Base-by-base conservation (phyloP, 139 green algal genomes). In the Nannochloris sp. region DNA sequence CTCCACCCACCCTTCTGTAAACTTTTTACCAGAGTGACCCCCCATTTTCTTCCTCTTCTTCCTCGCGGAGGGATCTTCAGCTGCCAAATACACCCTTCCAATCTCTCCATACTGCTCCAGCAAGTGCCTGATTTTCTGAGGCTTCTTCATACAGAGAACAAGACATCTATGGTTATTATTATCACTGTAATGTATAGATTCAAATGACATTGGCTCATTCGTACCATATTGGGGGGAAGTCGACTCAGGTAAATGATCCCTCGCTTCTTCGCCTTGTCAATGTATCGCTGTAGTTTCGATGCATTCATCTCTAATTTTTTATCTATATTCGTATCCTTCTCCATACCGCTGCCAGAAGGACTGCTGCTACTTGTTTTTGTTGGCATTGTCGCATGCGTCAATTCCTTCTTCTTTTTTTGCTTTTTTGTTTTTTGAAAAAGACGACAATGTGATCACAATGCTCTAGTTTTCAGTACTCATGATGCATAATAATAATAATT, bases 1-100 rank as follows among this genome's bases (percentile, higher is more conserved):
- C 79, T 98, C 92, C 48, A 96, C 83, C 92, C 92, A 98, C 4
- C 90, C 90, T 78, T 97, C 91, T 3, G 81, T 88, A 75, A 95
- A 97, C 67, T 93, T 91, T 75, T 96, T 96, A 60, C 86, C 87
- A 36, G 77, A 87, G 66, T 90, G 89, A 2, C 76, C 80, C 5
- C 82, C 81, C 54, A 80, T 71, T 60, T 78, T 51, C 49, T 85
- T 89, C 5, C 73, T 70, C 37, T 75, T 70, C 48, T 62, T 74
- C 31, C 74, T 73, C 57, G 75, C 16, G 25, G 58, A 31, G 27
- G 68, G 68, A 46, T 82, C 73, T 80, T 95, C 90, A 9, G 85
- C 88, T 15, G 87, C 81, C 44, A 94, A 84, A 73, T 97, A 97
- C 19, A 97, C 59, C 1, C 90, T 76, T 2, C 76, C 75, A 9